Conservation (phyloP, 352 stramenopile genomes). For the Pythium brassicae region DNA sequence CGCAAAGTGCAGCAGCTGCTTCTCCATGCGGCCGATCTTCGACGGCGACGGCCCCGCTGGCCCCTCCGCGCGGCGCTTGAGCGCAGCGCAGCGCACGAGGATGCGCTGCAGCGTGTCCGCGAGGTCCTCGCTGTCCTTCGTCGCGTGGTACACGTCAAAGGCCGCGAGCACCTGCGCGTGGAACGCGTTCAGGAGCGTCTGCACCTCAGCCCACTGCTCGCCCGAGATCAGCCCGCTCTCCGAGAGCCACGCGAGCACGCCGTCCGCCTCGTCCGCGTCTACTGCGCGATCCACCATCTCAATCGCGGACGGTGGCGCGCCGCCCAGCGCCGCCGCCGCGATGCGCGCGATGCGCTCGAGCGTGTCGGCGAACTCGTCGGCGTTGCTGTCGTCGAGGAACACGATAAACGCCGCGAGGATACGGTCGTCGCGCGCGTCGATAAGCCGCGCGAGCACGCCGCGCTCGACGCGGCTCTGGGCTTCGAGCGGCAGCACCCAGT, state of each 20-base stretch:
- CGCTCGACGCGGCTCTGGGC: slow-evolving; percentile 19
- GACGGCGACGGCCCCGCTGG: slow-evolving; percentile 5
- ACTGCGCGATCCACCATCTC: slow-evolving; percentile 19
- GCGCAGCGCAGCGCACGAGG: slow-evolving; percentile 8
- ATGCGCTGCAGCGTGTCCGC: slow-evolving; percentile 53
- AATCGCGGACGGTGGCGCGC: background rate
- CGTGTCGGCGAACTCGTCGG: slow-evolving; percentile 60
- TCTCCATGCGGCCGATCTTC: slow-evolving; percentile 25
- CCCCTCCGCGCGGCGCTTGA: background rate
- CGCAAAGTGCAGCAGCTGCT: slow-evolving; percentile 36
- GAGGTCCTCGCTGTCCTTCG: slow-evolving; percentile 45
- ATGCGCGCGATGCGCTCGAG: slow-evolving; percentile 43
- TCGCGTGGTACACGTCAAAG: slow-evolving; percentile 49
- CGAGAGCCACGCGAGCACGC: slow-evolving; percentile 25
- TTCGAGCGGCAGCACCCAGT: slow-evolving; percentile 55
- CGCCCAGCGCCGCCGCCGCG: slow-evolving; percentile 11
- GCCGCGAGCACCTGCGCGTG: slow-evolving; percentile 48
- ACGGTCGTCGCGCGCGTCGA: slow-evolving; percentile 51
- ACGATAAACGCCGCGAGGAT: slow-evolving; percentile 63
- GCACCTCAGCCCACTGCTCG: slow-evolving; percentile 20
- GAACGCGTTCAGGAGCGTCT: slow-evolving; percentile 22
- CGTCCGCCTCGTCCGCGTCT: slow-evolving; percentile 14
- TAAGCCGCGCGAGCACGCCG: slow-evolving; percentile 38
- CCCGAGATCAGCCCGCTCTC: slow-evolving; percentile 19
- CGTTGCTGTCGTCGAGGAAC: slow-evolving; percentile 58